phyloP scores from a whole-genome alignment of 1,284 basidiomycete species.

The Mycosarcoma maydis region DNA sequence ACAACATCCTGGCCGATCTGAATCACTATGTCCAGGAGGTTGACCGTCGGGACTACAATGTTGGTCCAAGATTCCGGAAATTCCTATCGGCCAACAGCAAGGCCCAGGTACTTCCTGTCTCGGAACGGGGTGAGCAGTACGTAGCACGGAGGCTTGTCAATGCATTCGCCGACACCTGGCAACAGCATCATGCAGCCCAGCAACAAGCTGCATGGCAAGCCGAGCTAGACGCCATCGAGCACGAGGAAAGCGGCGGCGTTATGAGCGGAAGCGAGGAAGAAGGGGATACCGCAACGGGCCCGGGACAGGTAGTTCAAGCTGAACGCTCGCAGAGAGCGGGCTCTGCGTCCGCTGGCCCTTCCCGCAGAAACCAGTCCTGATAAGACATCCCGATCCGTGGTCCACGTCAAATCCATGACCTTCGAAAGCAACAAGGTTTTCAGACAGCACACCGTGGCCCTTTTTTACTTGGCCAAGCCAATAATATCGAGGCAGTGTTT shows the following conservation, averaged over 20 bases:
- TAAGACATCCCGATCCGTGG: no score
- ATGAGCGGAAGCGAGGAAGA: neutral
- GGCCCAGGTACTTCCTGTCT: neutral
- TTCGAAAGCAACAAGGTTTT: no score
- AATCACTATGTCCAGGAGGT: neutral
- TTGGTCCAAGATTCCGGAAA: neutral
- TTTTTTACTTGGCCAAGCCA: no score
- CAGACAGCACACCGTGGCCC: no score
- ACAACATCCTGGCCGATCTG: neutral
- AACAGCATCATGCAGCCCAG: slow-evolving; percentile 1
- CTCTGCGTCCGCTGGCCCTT: neutral
- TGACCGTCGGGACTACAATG: neutral
- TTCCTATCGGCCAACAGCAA: slow-evolving; percentile 2
- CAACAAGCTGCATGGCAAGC: slow-evolving; percentile 3
- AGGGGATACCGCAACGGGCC: neutral
- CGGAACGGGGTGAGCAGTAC: slow-evolving; percentile 9
- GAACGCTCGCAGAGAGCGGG: neutral
- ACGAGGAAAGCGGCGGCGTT: neutral
- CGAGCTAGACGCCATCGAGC: neutral
- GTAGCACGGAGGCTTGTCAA: slow-evolving; percentile 25
- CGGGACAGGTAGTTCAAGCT: neutral
- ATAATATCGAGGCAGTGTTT: no score
- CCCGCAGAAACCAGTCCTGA: neutral
- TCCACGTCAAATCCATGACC: no score
- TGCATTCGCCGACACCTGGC: slow-evolving; percentile 5